phyloP scores from a whole-genome alignment of 495 filamentous ascomycete genomes.

The Hypomontagnella monticulosa region DNA sequence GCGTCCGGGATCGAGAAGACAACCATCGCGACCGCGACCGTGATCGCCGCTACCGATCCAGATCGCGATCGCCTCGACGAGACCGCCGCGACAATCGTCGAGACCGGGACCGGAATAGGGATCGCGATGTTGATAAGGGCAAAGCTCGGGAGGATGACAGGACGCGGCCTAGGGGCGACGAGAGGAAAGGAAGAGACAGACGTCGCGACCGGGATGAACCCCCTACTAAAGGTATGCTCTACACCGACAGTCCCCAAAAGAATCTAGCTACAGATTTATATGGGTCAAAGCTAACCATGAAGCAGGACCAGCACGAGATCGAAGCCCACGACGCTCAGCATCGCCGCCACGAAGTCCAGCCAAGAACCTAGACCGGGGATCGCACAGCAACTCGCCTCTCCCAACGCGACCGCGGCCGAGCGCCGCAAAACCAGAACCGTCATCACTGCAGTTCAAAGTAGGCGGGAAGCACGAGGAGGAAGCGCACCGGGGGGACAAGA shows the following conservation, averaged over 20 bases:
- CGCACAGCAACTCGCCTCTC: slow-evolving; percentile 42
- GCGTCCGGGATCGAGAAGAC: slow-evolving; percentile 44
- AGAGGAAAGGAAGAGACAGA: slow-evolving; percentile 42
- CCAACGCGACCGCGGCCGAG: slow-evolving; percentile 40
- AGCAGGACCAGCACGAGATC: slow-evolving; percentile 23
- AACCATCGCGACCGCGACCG: slow-evolving; percentile 30
- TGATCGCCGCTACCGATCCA: slow-evolving; percentile 49
- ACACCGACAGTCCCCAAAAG: slow-evolving; percentile 48
- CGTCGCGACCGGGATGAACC: slow-evolving; percentile 49
- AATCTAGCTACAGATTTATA: slow-evolving; percentile 6
- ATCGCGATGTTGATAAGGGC: slow-evolving; percentile 28
- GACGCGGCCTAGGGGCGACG: slow-evolving; percentile 35
- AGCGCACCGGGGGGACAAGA: slow-evolving; percentile 53
- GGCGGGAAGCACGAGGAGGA: slow-evolving; percentile 50
- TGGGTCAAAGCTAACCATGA: slow-evolving; percentile 18
- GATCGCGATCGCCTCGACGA: slow-evolving; percentile 50
- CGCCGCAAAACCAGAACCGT: slow-evolving; percentile 29
- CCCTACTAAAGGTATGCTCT: slow-evolving; percentile 38
- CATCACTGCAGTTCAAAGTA: slow-evolving; percentile 51
- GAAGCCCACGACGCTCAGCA: slow-evolving; percentile 30
- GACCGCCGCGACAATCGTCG: slow-evolving; percentile 51
- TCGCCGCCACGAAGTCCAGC: slow-evolving; percentile 32
- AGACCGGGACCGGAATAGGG: slow-evolving; percentile 50
- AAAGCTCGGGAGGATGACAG: background rate
- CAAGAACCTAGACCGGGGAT: slow-evolving; percentile 24